A percentile compares a stretch with the other conserved stretches of the same genome.
These are phyloP conservation scores for Clitopilus hobsonii DNA, from an alignment of 768 basidiomycete species.

Conservation along the genomic window DNA sequence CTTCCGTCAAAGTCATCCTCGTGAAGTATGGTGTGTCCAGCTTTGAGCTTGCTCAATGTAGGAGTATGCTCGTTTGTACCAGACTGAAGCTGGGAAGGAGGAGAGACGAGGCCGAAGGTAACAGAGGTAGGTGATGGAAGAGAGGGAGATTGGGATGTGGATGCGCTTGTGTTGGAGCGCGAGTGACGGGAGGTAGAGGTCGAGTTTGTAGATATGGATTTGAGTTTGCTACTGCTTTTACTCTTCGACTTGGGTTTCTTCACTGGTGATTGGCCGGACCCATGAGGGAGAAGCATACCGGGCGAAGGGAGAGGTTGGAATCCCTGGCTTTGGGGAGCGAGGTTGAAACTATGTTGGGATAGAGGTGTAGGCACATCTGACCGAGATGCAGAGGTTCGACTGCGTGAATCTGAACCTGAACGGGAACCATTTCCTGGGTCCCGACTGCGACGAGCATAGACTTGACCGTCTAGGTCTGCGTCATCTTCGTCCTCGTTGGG, in stretches of 20 bases:
- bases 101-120: conserved; percentile 16
- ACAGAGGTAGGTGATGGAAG: conserved; percentile 37
- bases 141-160: conserved; percentile 41
- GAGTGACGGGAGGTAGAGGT: conserved; percentile 17
- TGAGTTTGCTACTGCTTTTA: conserved; percentile 1
- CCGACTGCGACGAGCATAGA: conserved; percentile 40
- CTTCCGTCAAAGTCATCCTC: conserved; percentile 13
- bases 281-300: conserved; percentile 2
- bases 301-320: conserved; percentile 4
- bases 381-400: conserved; percentile 51
- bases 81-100: neutral
- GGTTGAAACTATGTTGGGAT: conserved; percentile 4
- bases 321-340: neutral
- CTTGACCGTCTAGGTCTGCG: conserved; percentile 57
- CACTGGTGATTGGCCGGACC: neutral
- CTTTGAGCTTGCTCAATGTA: neutral
- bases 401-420: conserved; percentile 56
- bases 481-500: conserved; percentile 37
- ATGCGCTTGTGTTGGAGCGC: conserved; percentile 24
- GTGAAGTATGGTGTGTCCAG: conserved; percentile 1
- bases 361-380: conserved; percentile 7
- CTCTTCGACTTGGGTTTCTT: neutral
- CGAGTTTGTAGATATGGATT: conserved; percentile 29
- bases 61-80: neutral
- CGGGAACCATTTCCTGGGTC: conserved; percentile 16